Evolutionary conservation across 352 stramenopile genomes (phyloP).

Genomic region (Pythium coloratum): DNA sequence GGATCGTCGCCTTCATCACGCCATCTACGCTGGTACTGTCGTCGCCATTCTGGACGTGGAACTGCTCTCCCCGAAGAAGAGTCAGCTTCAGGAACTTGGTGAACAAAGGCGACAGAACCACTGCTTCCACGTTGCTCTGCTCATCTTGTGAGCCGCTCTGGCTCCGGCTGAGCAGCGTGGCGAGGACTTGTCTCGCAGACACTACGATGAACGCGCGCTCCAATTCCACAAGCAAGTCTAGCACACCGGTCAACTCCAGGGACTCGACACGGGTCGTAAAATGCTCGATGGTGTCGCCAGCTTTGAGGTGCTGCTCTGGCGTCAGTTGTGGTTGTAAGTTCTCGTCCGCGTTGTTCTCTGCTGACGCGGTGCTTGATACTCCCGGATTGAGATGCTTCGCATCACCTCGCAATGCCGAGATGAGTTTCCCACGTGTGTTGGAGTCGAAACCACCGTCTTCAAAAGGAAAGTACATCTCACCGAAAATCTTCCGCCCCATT

Average conservation of each 20-base stretch:
- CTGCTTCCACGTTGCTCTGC: not conserved
- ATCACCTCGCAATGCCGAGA: slow-evolving; percentile 20
- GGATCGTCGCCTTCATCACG: not conserved
- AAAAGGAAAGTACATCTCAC: slow-evolving; percentile 86
- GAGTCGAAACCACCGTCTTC: slow-evolving; percentile 74
- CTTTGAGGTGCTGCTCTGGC: not conserved
- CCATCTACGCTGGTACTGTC: not conserved
- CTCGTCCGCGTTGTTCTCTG: slow-evolving; percentile 2
- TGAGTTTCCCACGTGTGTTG: slow-evolving; percentile 42
- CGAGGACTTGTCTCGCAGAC: slow-evolving; percentile 16
- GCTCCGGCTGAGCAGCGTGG: not conserved
- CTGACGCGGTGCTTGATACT: not conserved
- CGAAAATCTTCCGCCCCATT: slow-evolving; percentile 81
- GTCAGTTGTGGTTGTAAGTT: not conserved
- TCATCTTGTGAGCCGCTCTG: not conserved
- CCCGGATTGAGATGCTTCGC: not conserved
- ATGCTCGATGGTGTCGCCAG: slow-evolving; percentile 1
- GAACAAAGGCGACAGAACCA: slow-evolving; percentile 23
- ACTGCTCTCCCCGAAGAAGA: slow-evolving; percentile 55
- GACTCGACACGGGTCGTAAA: slow-evolving; percentile 9
- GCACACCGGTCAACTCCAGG: slow-evolving; percentile 15
- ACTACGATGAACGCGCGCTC: slow-evolving; percentile 20
- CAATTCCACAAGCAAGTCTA: slow-evolving; percentile 18
- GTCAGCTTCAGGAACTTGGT: slow-evolving; percentile 51
- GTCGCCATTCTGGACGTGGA: slow-evolving; percentile 14